Conservation (phyloP, 2,329 filamentous ascomycete genomes). For the Alternaria hordeiaustralica region DNA sequence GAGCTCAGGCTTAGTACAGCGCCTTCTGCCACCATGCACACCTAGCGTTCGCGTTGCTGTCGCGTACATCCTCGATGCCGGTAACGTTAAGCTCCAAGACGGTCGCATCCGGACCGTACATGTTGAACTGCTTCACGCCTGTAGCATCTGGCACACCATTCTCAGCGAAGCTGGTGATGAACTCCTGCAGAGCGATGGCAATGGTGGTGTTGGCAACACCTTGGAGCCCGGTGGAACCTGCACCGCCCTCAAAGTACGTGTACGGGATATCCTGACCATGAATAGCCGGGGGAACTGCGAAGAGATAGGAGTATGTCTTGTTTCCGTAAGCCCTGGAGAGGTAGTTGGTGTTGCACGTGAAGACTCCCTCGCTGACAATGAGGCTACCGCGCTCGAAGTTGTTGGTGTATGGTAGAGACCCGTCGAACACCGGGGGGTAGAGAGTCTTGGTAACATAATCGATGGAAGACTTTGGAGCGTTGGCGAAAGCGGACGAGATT, state of each 20-base stretch:
- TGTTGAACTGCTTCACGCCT: conserved; percentile 53
- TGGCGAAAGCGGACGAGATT: conserved; percentile 36
- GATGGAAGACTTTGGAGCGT: conserved; percentile 40
- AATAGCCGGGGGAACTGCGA: conserved; percentile 59
- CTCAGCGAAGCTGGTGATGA: conserved; percentile 53
- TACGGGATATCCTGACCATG: conserved; percentile 62
- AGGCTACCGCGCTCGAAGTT: conserved; percentile 53
- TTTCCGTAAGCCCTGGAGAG: conserved; percentile 56
- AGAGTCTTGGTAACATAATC: conserved; percentile 53
- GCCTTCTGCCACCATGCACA: conserved; percentile 63
- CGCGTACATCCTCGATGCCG: conserved; percentile 51
- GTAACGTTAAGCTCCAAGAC: conserved; percentile 55
- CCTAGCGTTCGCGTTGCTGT: conserved; percentile 56
- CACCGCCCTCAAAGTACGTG: conserved; percentile 58
- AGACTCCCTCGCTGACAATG: conserved; percentile 53
- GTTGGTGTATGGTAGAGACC: conserved; percentile 55
- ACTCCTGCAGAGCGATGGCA: conserved; percentile 55
- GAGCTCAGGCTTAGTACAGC: conserved; percentile 40
- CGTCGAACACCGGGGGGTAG: conserved; percentile 59
- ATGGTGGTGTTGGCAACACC: conserved; percentile 42
- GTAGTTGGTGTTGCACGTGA: conserved; percentile 61
- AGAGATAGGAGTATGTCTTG: conserved; percentile 60
- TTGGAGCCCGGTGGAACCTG: conserved; percentile 6
- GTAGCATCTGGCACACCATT: conserved; percentile 48
- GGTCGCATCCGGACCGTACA: conserved; percentile 54